These are phyloP conservation scores for Cordyceps fumosorosea DNA, from an alignment of 2,329 filamentous ascomycete species.

Conservation along the genomic window DNA sequence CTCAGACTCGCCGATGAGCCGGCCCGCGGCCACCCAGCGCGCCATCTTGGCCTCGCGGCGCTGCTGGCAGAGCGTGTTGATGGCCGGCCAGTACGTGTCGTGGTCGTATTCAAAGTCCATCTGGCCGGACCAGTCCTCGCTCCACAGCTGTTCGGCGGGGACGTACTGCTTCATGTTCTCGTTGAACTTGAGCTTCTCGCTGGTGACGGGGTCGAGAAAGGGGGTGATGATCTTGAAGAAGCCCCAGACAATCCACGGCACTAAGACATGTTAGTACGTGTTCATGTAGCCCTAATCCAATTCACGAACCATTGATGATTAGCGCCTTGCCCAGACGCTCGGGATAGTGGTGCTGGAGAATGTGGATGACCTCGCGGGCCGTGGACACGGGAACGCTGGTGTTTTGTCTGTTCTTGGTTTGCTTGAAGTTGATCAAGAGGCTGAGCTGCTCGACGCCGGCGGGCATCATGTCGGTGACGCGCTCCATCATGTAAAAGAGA, in stretches of 20 bases:
- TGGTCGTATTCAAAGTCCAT: slow-evolving; percentile 92
- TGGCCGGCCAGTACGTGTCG: slow-evolving; percentile 77
- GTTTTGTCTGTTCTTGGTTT: slow-evolving; percentile 66
- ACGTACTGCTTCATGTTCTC: slow-evolving; percentile 81
- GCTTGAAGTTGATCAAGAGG: slow-evolving; percentile 87
- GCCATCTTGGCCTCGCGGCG: slow-evolving; percentile 55
- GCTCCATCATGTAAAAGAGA: slow-evolving; percentile 92
- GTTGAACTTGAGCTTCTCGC: slow-evolving; percentile 96
- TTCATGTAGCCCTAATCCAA: background rate
- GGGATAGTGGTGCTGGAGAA: slow-evolving; percentile 93
- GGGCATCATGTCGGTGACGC: slow-evolving; percentile 79
- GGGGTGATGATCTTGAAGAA: slow-evolving; percentile 96
- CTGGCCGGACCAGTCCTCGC: slow-evolving; percentile 64
- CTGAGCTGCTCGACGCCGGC: slow-evolving; percentile 80
- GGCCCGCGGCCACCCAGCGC: slow-evolving; percentile 75
- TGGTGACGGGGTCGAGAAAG: slow-evolving; percentile 92
- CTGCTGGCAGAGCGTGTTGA: slow-evolving; percentile 64
- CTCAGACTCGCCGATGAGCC: slow-evolving; percentile 79
- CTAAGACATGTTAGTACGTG: slow-evolving; percentile 34
- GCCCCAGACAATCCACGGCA: slow-evolving; percentile 83
- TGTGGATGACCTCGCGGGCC: slow-evolving; percentile 77
- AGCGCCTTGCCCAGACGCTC: slow-evolving; percentile 84
- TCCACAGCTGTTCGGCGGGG: slow-evolving; percentile 75
- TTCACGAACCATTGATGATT: slow-evolving; percentile 71
- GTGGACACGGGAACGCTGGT: slow-evolving; percentile 65